Evolutionary conservation across 2,329 filamentous ascomycete genomes (phyloP), one percentile per base, ranked within the genome.

Genomic region (Colletotrichum sp.): DNA sequence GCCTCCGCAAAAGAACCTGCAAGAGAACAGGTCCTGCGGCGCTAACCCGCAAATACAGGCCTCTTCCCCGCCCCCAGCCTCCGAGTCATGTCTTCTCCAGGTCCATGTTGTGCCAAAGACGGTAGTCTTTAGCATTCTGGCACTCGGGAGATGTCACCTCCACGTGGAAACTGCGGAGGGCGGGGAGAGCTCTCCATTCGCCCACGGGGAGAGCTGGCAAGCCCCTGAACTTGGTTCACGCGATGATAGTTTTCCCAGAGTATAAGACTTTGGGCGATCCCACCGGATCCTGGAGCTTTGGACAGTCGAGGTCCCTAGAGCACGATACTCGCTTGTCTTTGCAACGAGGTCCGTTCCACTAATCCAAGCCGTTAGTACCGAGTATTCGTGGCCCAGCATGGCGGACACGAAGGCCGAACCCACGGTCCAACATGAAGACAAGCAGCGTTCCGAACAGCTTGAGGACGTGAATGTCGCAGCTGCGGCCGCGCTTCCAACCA

Each of bases 121-220:
- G 72, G 72, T 34, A 75, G 26, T 71, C 60, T 52, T 52, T 28
- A 66, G 28, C 67, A 71, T 75, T 65, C 49, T n/a, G 26, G 13
- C 26, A 28, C n/a, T 18, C 8, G 30, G 24, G 28, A 36, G n/a
- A 59, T 65, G 67, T 26, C 36, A 30, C 15, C 44, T 75, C 60
- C 60, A 44, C 49, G 72, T 67, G 69, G 72, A 72, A 62, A 67
- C 30, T 71, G 62, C 72, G 72, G 72, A 72, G 72, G 62, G 69
- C 60, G 36, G 72, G 62, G 72, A 39, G 24, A 7, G n/a, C 32
- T 30, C 57, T 62, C 18, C 49, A 36, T 16, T 52, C 36, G 5
- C 52, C 28, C 72, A 75, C 15, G 69, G 72, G 72, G 72, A 67
- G 34, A 69, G 32, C 52, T 28, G 18, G 30, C 10, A 15, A 49